Evolutionary conservation across 768 basidiomycete species (phyloP), one percentile per base, ranked within the genome.

Genomic region (Termitomyces sp.): DNA sequence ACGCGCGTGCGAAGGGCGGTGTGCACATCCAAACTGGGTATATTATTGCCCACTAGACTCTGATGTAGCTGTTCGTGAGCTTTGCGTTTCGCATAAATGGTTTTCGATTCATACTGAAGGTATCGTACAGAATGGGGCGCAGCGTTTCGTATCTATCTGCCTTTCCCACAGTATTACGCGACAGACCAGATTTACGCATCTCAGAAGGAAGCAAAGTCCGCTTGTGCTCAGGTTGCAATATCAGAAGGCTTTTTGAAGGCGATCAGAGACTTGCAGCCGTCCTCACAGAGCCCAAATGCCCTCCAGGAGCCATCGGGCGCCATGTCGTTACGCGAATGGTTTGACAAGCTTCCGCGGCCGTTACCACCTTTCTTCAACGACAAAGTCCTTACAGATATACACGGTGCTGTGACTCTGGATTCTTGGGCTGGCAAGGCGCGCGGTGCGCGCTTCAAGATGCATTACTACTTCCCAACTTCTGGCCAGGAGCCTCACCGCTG

Each of bases 301-400:
- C 3, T n/a, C 15, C 40, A 42, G n/a, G 40, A 55, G n/a, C 32
- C 55, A 15, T 33, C 7, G 13, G 20, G 20, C 35, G 2, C 74
- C 2, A 71, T 78, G 45, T 77, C 80, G 0, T 71, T 91, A 1
- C 85, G 87, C 62, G 71, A 71, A 1, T 90, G 86, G 70, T 88
- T 81, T 66, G 87, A 87, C n/a, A 70, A 82, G 15, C 80, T 91
- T 49, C 88, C 89, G 1, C 78, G 79, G 49, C 89, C 88, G 1
- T 81, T 89, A 55, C 83, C 86, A 0, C 85, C 87, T 61, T 66
- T 75, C 12, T 75, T 87, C 11, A 78, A 76, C 1, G 74, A 77
- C 15, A 78, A 78, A 63, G 69, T 76, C 3, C 81, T 80, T 7
- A 62, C 71, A 0, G 82, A 86, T 59, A 79, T 88, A 58, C 85